Evolutionary conservation across 352 stramenopile genomes (phyloP).

Genomic region (Globisporangium canariense): DNA sequence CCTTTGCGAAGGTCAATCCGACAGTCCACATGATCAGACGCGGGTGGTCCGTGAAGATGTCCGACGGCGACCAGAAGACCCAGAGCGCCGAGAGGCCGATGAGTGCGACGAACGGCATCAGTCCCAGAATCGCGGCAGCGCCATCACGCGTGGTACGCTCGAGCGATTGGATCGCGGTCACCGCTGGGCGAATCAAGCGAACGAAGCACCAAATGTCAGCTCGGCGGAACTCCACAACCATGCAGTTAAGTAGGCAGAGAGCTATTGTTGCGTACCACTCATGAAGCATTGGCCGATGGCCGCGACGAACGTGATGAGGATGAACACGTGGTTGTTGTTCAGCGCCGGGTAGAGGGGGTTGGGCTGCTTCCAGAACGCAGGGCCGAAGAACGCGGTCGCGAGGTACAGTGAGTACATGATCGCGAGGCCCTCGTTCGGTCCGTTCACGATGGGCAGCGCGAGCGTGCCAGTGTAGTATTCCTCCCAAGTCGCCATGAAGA

Average conservation of each 20-base stretch:
- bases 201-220: slow-evolving; percentile 3
- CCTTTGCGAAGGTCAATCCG: slow-evolving; percentile 79
- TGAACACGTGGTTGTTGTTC: slow-evolving; percentile 78
- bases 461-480: slow-evolving; percentile 97
- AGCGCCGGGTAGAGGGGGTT: slow-evolving; percentile 60
- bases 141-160: slow-evolving; percentile 58
- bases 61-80: slow-evolving; percentile 74
- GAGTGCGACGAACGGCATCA: slow-evolving; percentile 64
- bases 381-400: slow-evolving; percentile 55
- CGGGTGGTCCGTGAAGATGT: slow-evolving; percentile 80
- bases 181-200: slow-evolving; percentile 26
- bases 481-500: slow-evolving; percentile 98
- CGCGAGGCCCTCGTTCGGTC: slow-evolving; percentile 94
- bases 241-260: background rate
- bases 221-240: background rate
- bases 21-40: slow-evolving; percentile 86
- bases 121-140: slow-evolving; percentile 53
- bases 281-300: slow-evolving; percentile 69
- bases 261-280: slow-evolving; percentile 39
- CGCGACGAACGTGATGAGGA: slow-evolving; percentile 64
- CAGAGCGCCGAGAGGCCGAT: slow-evolving; percentile 69
- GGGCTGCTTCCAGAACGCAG: slow-evolving; percentile 60
- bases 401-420: slow-evolving; percentile 87
- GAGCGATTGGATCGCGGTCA: slow-evolving; percentile 67
- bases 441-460: slow-evolving; percentile 94